Base-by-base conservation (phyloP, 2,329 filamentous ascomycete species). In the Fusarium piperis region DNA sequence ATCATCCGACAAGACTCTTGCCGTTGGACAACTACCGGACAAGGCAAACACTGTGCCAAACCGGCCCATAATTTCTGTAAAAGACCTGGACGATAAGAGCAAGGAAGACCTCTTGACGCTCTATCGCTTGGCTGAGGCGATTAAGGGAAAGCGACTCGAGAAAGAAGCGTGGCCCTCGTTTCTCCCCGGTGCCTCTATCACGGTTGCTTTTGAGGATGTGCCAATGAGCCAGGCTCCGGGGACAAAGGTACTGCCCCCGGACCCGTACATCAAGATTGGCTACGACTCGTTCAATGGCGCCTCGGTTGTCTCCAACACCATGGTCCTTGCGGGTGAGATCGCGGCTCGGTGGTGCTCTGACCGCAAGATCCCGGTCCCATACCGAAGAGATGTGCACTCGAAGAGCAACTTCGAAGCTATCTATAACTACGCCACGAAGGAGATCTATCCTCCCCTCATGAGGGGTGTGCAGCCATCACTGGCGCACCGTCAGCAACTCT, bases 311-410 rank as follows among this genome's bases (percentile, higher is more conserved):
- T 72, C 79, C 55, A 82, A 79, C 52, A 77, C 79, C 39, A 93
- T 92, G 91, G 83, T 88, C 38, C 82, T 91, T 5, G 90, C 89
- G 13, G 89, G 89, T 60, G 85, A 91, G 74, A 81, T 91, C 28
- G 89, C 88, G 38, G 90, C 89, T 20, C 82, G 82, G 32, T 93
- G 89, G 88, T 91, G 89, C 74, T 76, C 83, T 52, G 83, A 85
- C 23, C 86, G 90, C 56, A 81, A 82, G 20, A 87, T 93, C 58
- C 86, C 89, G 36, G 83, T 90, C 30, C 88, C 90, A 9, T 92
- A 88, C 79, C 88, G 87, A 63, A 83, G 83, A 33, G 85, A 89
- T 71, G 79, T 82, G 20, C 84, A 82, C 44, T 83, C 68, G 56
- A 77, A 61, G 72, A 77, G 66, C 79, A 87, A 79, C 68, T 76